phyloP scores from a whole-genome alignment of 495 filamentous ascomycete genomes.

The Podospora appendiculata region DNA sequence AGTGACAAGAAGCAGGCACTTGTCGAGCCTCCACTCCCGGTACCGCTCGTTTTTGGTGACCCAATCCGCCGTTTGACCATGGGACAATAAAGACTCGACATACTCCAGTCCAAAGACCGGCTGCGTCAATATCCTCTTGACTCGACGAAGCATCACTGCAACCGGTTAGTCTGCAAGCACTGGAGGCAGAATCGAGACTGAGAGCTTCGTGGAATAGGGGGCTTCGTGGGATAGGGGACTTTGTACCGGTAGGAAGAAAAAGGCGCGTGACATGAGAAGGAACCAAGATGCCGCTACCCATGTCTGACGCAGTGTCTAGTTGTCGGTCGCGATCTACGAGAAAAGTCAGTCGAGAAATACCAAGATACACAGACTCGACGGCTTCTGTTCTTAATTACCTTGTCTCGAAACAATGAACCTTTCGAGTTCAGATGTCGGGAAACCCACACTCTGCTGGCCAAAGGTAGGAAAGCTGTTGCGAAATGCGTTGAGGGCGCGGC shows the following conservation, averaged over 20 bases:
- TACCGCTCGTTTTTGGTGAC: background rate
- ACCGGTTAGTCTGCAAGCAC: no score
- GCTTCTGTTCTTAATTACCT: background rate
- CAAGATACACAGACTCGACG: no score
- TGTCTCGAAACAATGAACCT: background rate
- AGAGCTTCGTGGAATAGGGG: no score
- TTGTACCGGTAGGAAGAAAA: background rate
- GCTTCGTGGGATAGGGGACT: no score
- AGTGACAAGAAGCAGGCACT: background rate
- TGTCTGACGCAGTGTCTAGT: background rate
- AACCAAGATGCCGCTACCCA: background rate
- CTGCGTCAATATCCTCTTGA: background rate
- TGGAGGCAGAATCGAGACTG: no score
- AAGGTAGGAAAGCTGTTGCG: background rate
- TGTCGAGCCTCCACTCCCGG: background rate
- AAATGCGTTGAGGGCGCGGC: background rate
- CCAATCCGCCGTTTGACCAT: background rate
- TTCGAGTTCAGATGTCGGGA: background rate
- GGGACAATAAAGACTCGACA: background rate
- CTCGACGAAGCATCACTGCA: slow-evolving; percentile 1
- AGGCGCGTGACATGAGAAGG: background rate
- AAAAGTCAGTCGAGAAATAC: background rate
- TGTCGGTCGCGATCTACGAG: background rate
- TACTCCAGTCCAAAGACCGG: slow-evolving; percentile 1
- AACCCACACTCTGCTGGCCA: background rate